Evolutionary conservation across 1,139 yeast genomes (phyloP).

Genomic region (Nakaseomyces kungkrabaensis): DNA sequence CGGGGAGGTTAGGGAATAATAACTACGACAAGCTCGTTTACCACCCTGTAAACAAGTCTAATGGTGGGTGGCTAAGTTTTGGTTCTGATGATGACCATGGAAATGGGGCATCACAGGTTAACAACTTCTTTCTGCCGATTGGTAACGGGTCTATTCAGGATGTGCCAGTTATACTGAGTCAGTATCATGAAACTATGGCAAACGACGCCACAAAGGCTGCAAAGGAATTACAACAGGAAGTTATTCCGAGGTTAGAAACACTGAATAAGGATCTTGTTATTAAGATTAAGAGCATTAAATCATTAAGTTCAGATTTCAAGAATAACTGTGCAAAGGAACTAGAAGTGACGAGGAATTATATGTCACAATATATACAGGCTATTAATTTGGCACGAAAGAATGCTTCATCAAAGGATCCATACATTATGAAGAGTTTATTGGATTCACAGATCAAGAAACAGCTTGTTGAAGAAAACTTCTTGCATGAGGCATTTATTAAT

Average conservation of each 20-base stretch:
- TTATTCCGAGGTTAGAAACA: conserved; percentile 80
- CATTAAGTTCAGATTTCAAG: conserved; percentile 73
- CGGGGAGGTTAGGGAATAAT: background rate
- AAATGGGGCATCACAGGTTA: conserved; percentile 4
- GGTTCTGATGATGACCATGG: conserved; percentile 1
- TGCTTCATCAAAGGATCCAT: conserved; percentile 55
- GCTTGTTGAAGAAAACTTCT: conserved; percentile 70
- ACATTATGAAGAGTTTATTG: conserved; percentile 55
- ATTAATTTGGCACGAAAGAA: conserved; percentile 35
- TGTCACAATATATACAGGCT: conserved; percentile 40
- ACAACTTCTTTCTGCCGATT: conserved; percentile 41
- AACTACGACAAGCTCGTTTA: background rate
- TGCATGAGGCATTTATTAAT: conserved; percentile 81
- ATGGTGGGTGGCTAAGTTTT: background rate
- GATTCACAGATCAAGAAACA: conserved; percentile 74
- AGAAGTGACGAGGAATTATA: conserved; percentile 46
- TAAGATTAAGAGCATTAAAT: conserved; percentile 79
- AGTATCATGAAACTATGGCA: conserved; percentile 68
- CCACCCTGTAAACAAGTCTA: background rate
- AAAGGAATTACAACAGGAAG: conserved; percentile 56
- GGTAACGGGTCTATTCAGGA: conserved; percentile 82
- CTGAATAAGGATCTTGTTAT: conserved; percentile 70
- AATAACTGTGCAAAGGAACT: conserved; percentile 64
- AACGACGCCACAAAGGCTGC: conserved; percentile 55
- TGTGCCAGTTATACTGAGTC: conserved; percentile 61